Evolutionary conservation across 805 yeast genomes (phyloP), one percentile per base, ranked within the genome.

Genomic region (Babjeviella inositovora): DNA sequence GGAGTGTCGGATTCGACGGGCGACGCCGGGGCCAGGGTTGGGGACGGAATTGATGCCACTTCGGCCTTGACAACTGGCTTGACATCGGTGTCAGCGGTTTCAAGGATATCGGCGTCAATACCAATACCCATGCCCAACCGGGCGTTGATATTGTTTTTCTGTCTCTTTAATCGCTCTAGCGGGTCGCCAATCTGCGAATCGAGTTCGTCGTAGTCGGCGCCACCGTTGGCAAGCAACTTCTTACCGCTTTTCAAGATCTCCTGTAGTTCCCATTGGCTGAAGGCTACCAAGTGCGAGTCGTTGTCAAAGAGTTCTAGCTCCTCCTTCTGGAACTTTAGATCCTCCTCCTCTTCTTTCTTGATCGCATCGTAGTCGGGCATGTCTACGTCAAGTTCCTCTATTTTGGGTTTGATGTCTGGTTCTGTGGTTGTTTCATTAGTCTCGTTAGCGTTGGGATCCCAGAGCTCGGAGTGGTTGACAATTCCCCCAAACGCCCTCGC

Each of bases 401-500:
- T 28, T 27, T 53, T 50, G 14, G 52, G 43, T 7, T n/a, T 19
- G 8, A 23, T 14, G 7, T 23, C 18, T 15, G 20, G 23, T 8
- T 20, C 23, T 6, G 21, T 23, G 4, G 30, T 45, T 24, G 32
- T 32, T 20, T 42, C 37, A n/a, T 39, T 34, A 5, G 33, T 45
- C 18, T 45, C 55, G 14, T 46, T 49, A 6, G 40, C 34, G 34
- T 76, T 79, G 1, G 97, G 97, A 38, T 81, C 82, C 97, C 97
- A 90, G 15, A 56, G 38, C 1, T 64, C 61, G 1, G 85, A 70
- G 45, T 81, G 73, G 20, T 69, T 66, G 4, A 84, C 87, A 14
- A 90, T 84, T 4, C 93, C 93, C 6, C 97, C 97, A 35, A 90
- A 65, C 1, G 98, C 97, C 25, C 82, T 57, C 1, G 96, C 95